These are phyloP conservation scores for Cyclostephanos invisitatus DNA, from an alignment of 108 stramenopile genomes.

Conservation along the genomic window DNA sequence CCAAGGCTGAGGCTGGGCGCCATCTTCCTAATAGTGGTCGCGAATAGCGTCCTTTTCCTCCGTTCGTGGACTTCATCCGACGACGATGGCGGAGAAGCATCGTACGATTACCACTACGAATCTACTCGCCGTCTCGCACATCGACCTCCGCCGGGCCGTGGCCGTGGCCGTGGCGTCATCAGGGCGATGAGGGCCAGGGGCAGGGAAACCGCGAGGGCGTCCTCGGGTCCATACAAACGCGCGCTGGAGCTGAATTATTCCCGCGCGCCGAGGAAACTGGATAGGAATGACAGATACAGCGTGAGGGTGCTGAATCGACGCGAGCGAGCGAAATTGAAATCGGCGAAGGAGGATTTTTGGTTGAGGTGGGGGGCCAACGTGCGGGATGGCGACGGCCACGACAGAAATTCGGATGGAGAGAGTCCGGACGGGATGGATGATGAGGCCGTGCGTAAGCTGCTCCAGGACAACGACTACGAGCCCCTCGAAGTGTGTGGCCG, in stretches of 20 bases:
- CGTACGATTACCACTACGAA: neutral
- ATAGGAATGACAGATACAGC: neutral
- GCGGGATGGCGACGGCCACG: neutral
- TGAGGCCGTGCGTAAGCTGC: neutral
- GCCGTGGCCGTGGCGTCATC: neutral
- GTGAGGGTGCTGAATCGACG: neutral
- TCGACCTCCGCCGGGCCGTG: neutral
- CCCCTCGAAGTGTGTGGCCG: conserved; percentile 11
- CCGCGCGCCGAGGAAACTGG: neutral
- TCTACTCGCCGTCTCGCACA: neutral
- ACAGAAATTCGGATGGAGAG: too few species aligned
- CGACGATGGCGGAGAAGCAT: neutral
- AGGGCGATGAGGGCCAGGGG: neutral
- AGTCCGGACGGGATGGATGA: neutral
- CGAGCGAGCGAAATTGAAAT: neutral
- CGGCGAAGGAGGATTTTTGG: neutral
- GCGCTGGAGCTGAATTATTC: neutral
- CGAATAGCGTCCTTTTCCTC: neutral
- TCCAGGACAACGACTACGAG: neutral
- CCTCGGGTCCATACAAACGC: neutral
- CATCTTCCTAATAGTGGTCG: neutral
- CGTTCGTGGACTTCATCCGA: neutral
- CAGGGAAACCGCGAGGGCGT: neutral
- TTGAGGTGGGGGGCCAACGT: neutral
- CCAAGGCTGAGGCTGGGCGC: neutral